phyloP scores from a whole-genome alignment of 257 asterid genomes.

The Capsicum rhomboideum region DNA sequence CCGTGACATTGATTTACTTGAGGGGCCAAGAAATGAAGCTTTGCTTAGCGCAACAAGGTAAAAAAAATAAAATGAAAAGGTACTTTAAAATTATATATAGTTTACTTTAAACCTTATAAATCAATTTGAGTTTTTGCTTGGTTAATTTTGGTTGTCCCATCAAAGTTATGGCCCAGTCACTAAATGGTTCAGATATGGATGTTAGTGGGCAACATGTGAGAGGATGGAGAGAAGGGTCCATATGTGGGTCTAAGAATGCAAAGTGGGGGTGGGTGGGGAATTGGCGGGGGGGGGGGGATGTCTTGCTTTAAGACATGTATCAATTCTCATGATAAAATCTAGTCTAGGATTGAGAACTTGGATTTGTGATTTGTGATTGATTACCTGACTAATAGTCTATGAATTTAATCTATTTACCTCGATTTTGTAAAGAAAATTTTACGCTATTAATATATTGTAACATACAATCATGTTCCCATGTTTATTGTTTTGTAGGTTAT shows the following conservation, averaged over 20 bases:
- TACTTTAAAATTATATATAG: background rate
- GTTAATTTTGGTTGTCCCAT: slow-evolving; percentile 5
- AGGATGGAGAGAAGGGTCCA: slow-evolving; percentile 38
- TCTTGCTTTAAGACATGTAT: background rate
- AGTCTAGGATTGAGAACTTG: slow-evolving; percentile 6
- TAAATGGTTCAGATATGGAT: slow-evolving; percentile 50
- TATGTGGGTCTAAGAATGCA: background rate
- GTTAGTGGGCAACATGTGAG: slow-evolving; percentile 90
- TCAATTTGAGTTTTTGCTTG: background rate
- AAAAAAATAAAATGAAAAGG: background rate
- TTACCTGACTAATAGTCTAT: background rate
- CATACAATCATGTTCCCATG: background rate
- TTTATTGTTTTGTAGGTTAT: background rate
- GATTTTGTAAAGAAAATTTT: background rate
- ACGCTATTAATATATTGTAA: background rate
- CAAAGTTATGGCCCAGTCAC: slow-evolving; percentile 11
- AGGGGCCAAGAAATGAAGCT: slow-evolving; percentile 5
- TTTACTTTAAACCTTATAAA: background rate
- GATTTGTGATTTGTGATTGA: slow-evolving; percentile 8
- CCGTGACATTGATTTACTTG: background rate
- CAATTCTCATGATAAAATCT: slow-evolving; percentile 8
- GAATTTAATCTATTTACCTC: background rate
- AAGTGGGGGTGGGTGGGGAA: fast-evolving
- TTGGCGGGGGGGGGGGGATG: too few species aligned
- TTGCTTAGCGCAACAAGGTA: background rate